Evolutionary conservation across 2,329 filamentous ascomycete genomes (phyloP), one percentile per base, ranked within the genome.

Genomic region (Alternaria arborescens): DNA sequence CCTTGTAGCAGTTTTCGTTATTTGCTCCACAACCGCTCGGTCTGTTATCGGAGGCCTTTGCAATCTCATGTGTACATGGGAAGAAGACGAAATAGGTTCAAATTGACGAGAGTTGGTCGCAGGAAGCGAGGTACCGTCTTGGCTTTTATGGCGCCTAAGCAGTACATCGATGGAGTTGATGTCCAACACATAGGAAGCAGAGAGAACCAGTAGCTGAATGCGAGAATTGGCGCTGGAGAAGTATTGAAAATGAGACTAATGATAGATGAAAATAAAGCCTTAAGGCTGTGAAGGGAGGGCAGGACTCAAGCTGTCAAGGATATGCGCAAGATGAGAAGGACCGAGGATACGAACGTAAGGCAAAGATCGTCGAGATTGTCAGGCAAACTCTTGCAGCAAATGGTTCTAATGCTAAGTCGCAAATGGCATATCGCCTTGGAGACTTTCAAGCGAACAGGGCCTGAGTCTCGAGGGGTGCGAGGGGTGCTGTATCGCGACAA

Each of bases 1-100:
- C 46, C 46, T 50, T 50, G 46, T 36, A 4, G 8, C 46, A 26
- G 4, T 22, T 8, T n/a, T 36, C 32, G 41, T 52, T 10, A 58
- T 52, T 61, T 32, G 58, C 22, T 42, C 18, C 28, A 36, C 36
- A 38, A 38, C 47, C 44, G 50, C 53, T 52, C 20, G 46, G 46
- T n/a, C 10, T 50, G 20, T 50, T 24, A 24, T 22, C 46, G 46
- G 30, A n/a, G 30, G 14, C 16, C 20, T 50, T 50, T 50, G 6
- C 46, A 38, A 50, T 50, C 1, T 38, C 3, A 8, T 50, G 1
- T 38, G 46, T 38, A 38, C 8, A 38, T 50, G 46, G 30, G 14
- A n/a, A 36, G 32, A 50, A 50, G 46, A 34, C 22, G 14, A 38
- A 50, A 50, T n/a, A 12, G 46, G 46, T 38, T 50, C 32, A 2